Percentiles rank a stretch among this genome's conserved stretches.
Conservation (phyloP, 148 eudicot genomes). For the Polygonum maritimum region DNA sequence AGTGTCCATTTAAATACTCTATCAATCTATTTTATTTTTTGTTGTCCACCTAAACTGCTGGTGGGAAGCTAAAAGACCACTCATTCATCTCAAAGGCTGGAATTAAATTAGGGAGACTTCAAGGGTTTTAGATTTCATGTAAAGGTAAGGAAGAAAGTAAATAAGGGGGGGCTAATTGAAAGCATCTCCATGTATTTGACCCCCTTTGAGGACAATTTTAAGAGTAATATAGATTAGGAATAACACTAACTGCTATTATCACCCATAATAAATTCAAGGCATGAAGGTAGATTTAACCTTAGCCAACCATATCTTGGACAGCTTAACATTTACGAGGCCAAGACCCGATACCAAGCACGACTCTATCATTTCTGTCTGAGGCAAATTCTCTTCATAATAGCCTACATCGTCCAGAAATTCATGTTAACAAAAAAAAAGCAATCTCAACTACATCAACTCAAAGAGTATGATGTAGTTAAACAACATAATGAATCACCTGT, state of each 20-base stretch:
- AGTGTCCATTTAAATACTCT: too few relatives aligned
- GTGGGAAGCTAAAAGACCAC: too few relatives aligned
- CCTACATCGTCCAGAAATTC: slow-evolving; percentile 26
- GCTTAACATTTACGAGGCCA: slow-evolving; percentile 72
- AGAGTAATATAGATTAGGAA: too few relatives aligned
- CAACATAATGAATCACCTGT: slow-evolving; percentile 38
- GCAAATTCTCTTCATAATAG: slow-evolving; percentile 68
- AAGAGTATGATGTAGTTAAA: not conserved
- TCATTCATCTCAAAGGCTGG: too few relatives aligned
- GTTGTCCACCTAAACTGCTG: too few relatives aligned
- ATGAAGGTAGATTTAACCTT: slow-evolving; percentile 35
- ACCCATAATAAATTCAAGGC: not conserved
- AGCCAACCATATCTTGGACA: slow-evolving; percentile 75
- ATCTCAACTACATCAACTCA: not conserved
- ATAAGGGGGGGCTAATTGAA: too few relatives aligned
- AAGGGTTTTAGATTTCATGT: too few relatives aligned
- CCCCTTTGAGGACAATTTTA: too few relatives aligned
- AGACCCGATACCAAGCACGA: slow-evolving; percentile 77
- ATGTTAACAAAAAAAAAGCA: not conserved
- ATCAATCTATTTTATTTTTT: too few relatives aligned
- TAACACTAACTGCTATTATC: not conserved
- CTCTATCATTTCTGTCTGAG: slow-evolving; percentile 69
- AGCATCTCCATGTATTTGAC: too few relatives aligned
- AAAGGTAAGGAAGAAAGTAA: too few relatives aligned
- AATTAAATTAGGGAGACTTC: too few relatives aligned